Conservation (phyloP, 441 rosid genomes). For the Pelargonium fulgidum region DNA sequence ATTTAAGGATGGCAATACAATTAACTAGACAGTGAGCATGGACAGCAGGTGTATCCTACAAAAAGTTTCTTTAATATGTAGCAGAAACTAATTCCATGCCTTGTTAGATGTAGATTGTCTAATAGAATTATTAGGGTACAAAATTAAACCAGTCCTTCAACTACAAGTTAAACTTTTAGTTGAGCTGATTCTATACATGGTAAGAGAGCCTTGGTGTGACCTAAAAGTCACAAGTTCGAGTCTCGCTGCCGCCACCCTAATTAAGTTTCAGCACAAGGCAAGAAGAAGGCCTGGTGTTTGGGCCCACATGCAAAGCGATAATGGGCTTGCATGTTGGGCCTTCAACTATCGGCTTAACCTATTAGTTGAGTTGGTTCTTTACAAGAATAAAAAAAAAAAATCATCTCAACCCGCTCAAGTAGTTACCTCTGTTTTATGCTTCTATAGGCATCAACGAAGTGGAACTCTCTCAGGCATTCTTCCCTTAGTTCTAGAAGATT, state of each 20-base stretch:
- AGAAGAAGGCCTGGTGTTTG: too few relatives aligned
- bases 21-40: neutral
- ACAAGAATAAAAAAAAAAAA: neutral
- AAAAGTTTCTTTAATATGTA: neutral
- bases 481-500: conserved; percentile 96
- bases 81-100: neutral
- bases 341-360: too few relatives aligned
- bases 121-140: neutral
- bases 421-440: conserved; percentile 89
- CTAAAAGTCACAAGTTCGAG: too few relatives aligned
- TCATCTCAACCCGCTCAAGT: neutral
- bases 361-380: too few relatives aligned
- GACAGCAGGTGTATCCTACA: neutral
- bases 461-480: conserved; percentile 96
- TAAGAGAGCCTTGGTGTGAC: too few relatives aligned
- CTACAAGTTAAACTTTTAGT: too few relatives aligned
- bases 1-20: neutral
- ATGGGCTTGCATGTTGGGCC: too few relatives aligned
- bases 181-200: too few relatives aligned
- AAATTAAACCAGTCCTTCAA: too few relatives aligned
- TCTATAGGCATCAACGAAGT: conserved; percentile 91
- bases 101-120: neutral
- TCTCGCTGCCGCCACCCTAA: too few relatives aligned
- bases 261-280: too few relatives aligned
- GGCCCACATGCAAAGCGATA: too few relatives aligned